Percentiles rank a stretch among this genome's conserved stretches.
phyloP scores from a whole-genome alignment of 2,329 filamentous ascomycete genomes.

The Fusarium sp. region DNA sequence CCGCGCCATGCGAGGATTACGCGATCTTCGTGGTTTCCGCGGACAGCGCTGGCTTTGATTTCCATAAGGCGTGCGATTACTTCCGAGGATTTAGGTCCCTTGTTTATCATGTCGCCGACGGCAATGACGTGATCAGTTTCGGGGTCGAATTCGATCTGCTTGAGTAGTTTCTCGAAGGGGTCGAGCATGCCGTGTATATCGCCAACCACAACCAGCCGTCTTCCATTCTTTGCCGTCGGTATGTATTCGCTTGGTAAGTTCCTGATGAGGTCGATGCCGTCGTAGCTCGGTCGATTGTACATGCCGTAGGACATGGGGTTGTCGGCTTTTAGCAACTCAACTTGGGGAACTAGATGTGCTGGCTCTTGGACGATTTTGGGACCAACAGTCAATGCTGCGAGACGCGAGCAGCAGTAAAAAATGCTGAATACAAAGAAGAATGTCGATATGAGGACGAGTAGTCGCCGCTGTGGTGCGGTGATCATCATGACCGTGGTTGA shows the following conservation, averaged over 20 bases:
- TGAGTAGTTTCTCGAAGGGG: slow-evolving; percentile 73
- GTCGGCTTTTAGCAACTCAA: slow-evolving; percentile 47
- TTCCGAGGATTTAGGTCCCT: slow-evolving; percentile 84
- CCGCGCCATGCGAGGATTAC: slow-evolving; percentile 74
- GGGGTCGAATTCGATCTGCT: slow-evolving; percentile 70
- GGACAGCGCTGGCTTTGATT: slow-evolving; percentile 81
- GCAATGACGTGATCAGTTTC: slow-evolving; percentile 77
- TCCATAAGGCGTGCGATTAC: slow-evolving; percentile 81
- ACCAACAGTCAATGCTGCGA: slow-evolving; percentile 43
- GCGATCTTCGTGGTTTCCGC: slow-evolving; percentile 93
- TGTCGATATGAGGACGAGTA: slow-evolving; percentile 47
- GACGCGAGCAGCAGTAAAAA: slow-evolving; percentile 51
- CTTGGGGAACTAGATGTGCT: slow-evolving; percentile 8
- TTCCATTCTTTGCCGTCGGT: slow-evolving; percentile 54
- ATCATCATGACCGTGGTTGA: slow-evolving; percentile 39
- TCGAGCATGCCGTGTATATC: slow-evolving; percentile 91
- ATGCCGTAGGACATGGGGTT: slow-evolving; percentile 56
- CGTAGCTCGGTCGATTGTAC: slow-evolving; percentile 53
- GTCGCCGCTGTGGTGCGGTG: slow-evolving; percentile 46
- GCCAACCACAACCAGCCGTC: slow-evolving; percentile 82
- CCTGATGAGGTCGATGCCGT: slow-evolving; percentile 47
- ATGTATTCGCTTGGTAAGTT: slow-evolving; percentile 48
- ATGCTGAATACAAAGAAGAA: slow-evolving; percentile 51
- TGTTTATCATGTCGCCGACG: slow-evolving; percentile 83
- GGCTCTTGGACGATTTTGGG: slow-evolving; percentile 16